Conservation (phyloP, 2,329 filamentous ascomycete species). For the Beauveria varroae region DNA sequence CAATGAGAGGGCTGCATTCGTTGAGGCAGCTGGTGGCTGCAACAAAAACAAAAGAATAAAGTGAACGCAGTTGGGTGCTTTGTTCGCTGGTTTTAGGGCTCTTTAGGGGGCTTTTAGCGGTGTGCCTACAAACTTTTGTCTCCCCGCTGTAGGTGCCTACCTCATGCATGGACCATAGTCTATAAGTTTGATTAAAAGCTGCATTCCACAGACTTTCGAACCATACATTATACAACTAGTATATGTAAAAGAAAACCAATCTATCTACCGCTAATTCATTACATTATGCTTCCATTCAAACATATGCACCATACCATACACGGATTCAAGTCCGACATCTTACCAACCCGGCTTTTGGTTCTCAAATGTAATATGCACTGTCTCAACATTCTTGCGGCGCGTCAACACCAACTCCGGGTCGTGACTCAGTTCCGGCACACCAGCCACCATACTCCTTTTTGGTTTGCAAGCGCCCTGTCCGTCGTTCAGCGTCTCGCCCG, state of each 20-base stretch:
- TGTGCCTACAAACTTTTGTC: too few species aligned
- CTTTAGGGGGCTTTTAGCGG: neutral
- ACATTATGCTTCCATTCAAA: neutral
- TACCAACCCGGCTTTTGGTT: constrained; percentile 9
- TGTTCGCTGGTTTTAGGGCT: neutral
- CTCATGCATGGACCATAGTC: too few species aligned
- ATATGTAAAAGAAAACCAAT: too few species aligned
- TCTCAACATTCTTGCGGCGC: neutral
- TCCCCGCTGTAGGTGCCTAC: too few species aligned
- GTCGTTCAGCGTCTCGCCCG: neutral
- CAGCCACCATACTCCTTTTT: constrained; percentile 5
- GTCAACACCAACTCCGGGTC: constrained; percentile 1
- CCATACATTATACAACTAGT: too few species aligned
- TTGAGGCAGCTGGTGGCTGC: too few species aligned
- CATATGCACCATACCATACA: neutral
- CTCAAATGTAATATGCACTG: constrained; percentile 1
- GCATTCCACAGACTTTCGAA: too few species aligned
- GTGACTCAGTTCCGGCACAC: neutral
- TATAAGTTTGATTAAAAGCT: too few species aligned
- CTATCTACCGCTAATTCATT: neutral
- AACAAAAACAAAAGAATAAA: neutral
- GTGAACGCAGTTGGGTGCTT: neutral
- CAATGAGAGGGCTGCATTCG: too few species aligned
- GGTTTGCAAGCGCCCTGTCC: neutral
- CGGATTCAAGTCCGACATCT: too few species aligned